These are phyloP conservation scores for Trifolium repens DNA, from an alignment of 306 rosid genomes.

Conservation along the genomic window DNA sequence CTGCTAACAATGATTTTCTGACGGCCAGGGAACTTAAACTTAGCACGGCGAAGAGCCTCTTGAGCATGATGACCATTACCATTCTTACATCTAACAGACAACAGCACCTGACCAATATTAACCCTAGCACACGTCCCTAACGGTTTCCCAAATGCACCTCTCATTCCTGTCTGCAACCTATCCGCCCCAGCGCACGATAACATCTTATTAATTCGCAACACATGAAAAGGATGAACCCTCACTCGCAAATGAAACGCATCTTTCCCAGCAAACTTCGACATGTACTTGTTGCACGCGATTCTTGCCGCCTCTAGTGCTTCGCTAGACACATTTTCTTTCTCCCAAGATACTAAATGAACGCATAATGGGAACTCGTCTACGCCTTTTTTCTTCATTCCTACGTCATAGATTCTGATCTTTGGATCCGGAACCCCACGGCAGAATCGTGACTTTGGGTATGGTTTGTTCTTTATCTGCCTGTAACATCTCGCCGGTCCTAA, in stretches of 20 bases:
- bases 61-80: conserved; percentile 59
- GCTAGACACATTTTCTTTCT: conserved; percentile 48
- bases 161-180: conserved; percentile 91
- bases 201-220: conserved; percentile 85
- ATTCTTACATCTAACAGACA: conserved; percentile 76
- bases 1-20: conserved; percentile 84
- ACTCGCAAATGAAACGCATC: conserved; percentile 82
- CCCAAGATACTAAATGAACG: conserved; percentile 48
- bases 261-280: conserved; percentile 77
- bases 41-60: conserved; percentile 83
- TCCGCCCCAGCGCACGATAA: conserved; percentile 93
- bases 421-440: conserved; percentile 78
- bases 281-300: conserved; percentile 80
- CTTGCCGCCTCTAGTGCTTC: conserved; percentile 85
- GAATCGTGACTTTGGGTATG: conserved; percentile 73
- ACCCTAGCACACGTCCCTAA: conserved; percentile 84
- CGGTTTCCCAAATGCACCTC: conserved; percentile 89
- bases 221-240: conserved; percentile 87
- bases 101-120: conserved; percentile 73
- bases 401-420: conserved; percentile 75
- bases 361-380: conserved; percentile 61
- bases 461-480: conserved; percentile 75
- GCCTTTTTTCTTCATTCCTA: conserved; percentile 71
- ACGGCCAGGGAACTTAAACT: conserved; percentile 76
- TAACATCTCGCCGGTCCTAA: conserved; percentile 78